Evolutionary conservation across 345 rosid genomes (phyloP).

Genomic region (Citrus medica): DNA sequence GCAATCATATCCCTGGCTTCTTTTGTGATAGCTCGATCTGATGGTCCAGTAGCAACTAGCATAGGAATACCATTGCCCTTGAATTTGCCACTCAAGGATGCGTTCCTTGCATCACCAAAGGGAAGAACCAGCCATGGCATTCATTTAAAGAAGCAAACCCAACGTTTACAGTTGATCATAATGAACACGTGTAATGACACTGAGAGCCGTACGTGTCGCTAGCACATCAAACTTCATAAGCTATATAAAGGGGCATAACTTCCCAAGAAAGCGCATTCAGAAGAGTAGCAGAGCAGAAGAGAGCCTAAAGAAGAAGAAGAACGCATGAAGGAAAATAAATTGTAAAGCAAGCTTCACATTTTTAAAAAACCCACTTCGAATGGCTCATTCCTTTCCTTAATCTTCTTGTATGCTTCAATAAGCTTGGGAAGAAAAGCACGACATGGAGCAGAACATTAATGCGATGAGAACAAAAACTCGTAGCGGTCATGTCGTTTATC

Average conservation of each 20-base stretch:
- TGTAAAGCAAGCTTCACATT: too few relatives aligned
- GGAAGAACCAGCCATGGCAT: slow-evolving; percentile 80
- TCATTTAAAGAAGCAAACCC: slow-evolving; percentile 16
- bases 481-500: too few relatives aligned
- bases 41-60: slow-evolving; percentile 49
- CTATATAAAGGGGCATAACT: too few relatives aligned
- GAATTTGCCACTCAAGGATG: slow-evolving; percentile 37
- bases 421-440: slow-evolving; percentile 60
- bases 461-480: slow-evolving; percentile 45
- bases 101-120: slow-evolving; percentile 53
- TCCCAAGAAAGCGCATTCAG: too few relatives aligned
- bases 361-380: slow-evolving; percentile 37
- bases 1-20: slow-evolving; percentile 39
- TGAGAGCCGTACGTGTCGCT: too few relatives aligned
- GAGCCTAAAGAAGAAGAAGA: too few relatives aligned
- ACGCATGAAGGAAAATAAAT: too few relatives aligned
- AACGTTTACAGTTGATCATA: too few relatives aligned
- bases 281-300: too few relatives aligned
- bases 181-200: too few relatives aligned
- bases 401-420: slow-evolving; percentile 51
- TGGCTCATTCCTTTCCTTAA: slow-evolving; percentile 42
- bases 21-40: slow-evolving; percentile 42
- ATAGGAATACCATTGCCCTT: slow-evolving; percentile 50
- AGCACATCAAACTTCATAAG: too few relatives aligned
- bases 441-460: slow-evolving; percentile 52